phyloP scores from a whole-genome alignment of 495 filamentous ascomycete species.

The Penicillium verhagenii region DNA sequence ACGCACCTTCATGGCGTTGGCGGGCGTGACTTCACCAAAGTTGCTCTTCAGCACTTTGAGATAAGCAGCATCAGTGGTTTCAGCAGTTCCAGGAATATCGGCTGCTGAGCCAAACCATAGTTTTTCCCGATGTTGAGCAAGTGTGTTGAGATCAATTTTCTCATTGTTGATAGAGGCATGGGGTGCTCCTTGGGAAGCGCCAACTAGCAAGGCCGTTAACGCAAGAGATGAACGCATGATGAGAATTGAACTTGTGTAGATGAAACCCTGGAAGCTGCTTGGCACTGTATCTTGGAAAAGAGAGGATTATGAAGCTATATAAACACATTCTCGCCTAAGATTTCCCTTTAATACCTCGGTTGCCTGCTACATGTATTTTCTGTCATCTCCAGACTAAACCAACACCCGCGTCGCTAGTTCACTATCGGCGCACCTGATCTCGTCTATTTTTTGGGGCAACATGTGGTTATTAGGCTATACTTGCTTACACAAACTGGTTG shows the following conservation, averaged over 20 bases:
- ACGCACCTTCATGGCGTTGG: slow-evolving; percentile 52
- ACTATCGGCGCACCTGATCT: background rate
- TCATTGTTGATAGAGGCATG: background rate
- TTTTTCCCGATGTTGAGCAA: slow-evolving; percentile 21
- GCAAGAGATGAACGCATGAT: slow-evolving; percentile 3
- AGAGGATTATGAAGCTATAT: background rate
- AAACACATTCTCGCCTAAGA: background rate
- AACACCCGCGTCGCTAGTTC: background rate
- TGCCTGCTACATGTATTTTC: background rate
- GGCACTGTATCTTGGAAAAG: background rate
- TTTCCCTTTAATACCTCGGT: background rate
- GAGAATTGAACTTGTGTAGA: background rate
- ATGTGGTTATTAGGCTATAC: slow-evolving; percentile 3
- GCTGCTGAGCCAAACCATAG: slow-evolving; percentile 23
- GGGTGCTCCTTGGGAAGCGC: slow-evolving; percentile 8
- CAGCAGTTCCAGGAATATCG: slow-evolving; percentile 21
- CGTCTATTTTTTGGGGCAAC: background rate
- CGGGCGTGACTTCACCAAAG: slow-evolving; percentile 53
- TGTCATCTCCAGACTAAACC: background rate
- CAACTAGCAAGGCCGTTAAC: slow-evolving; percentile 8
- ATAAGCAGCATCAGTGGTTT: slow-evolving; percentile 20
- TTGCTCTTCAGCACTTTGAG: slow-evolving; percentile 34
- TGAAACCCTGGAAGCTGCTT: background rate
- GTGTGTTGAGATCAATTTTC: slow-evolving; percentile 9
- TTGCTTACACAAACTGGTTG: background rate